These are phyloP conservation scores for Peltaster fructicola DNA, from an alignment of 2,329 filamentous ascomycete species.

Conservation along the genomic window DNA sequence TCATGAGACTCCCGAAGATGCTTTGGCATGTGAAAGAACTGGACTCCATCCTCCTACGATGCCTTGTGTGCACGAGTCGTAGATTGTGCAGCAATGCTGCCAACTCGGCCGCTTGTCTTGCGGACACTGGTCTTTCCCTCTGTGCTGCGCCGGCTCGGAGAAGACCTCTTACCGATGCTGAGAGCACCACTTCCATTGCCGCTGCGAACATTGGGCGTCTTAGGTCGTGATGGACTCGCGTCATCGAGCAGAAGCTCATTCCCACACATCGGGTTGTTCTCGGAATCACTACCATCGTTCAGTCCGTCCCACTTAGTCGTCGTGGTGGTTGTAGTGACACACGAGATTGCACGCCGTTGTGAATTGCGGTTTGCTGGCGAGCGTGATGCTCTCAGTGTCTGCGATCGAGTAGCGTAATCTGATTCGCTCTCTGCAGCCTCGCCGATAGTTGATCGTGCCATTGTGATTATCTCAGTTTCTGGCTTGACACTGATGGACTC, in stretches of 20 bases:
- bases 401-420: conserved; percentile 66
- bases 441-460: conserved; percentile 41
- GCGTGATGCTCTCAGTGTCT: conserved; percentile 57
- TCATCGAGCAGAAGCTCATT: conserved; percentile 11
- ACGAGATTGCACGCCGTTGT: conserved; percentile 54
- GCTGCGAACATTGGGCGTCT: conserved; percentile 26
- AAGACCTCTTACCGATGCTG: conserved; percentile 28
- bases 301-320: conserved; percentile 26
- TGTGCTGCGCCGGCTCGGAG: conserved; percentile 27
- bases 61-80: background rate
- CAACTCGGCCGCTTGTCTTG: conserved; percentile 34
- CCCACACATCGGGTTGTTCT: conserved; percentile 21
- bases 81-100: conserved; percentile 22
- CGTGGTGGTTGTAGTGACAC: conserved; percentile 52
- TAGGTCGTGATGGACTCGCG: conserved; percentile 18
- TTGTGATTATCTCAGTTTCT: conserved; percentile 43
- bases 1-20: too few relatives aligned
- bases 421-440: conserved; percentile 61
- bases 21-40: too few relatives aligned
- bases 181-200: conserved; percentile 27
- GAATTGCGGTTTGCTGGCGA: conserved; percentile 46
- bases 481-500: conserved; percentile 31
- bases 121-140: conserved; percentile 31
- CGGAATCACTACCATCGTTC: conserved; percentile 29
- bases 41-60: too few relatives aligned